Evolutionary conservation across 2,329 filamentous ascomycete species (phyloP).

Genomic region (Clathrospora elynae): DNA sequence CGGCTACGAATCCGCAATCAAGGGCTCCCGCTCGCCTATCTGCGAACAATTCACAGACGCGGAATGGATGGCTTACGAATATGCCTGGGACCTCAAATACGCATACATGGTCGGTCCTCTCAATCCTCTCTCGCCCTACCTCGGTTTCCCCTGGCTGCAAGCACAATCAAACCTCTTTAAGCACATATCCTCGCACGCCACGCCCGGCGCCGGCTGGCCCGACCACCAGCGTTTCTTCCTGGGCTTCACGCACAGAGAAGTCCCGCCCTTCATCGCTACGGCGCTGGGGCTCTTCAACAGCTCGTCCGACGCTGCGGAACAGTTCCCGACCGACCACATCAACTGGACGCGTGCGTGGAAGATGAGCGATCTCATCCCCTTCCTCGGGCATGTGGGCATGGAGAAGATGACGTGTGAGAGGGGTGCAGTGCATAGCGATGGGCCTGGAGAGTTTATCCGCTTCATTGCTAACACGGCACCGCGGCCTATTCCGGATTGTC

Average conservation of each 20-base stretch:
- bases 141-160: slow-evolving; percentile 70
- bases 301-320: slow-evolving; percentile 67
- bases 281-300: slow-evolving; percentile 73
- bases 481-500: slow-evolving; percentile 55
- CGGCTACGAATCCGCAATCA: slow-evolving; percentile 67
- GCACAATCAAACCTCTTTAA: slow-evolving; percentile 55
- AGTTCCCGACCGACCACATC: slow-evolving; percentile 59
- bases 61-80: slow-evolving; percentile 69
- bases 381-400: slow-evolving; percentile 68
- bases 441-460: slow-evolving; percentile 56
- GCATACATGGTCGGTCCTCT: slow-evolving; percentile 70
- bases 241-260: slow-evolving; percentile 70
- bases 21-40: slow-evolving; percentile 62
- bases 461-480: slow-evolving; percentile 58
- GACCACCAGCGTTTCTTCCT: slow-evolving; percentile 64
- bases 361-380: slow-evolving; percentile 66
- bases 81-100: slow-evolving; percentile 65
- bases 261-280: slow-evolving; percentile 68
- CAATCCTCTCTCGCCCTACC: slow-evolving; percentile 58
- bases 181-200: slow-evolving; percentile 42
- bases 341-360: slow-evolving; percentile 69
- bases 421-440: slow-evolving; percentile 54
- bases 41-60: slow-evolving; percentile 63
- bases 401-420: slow-evolving; percentile 65
- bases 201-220: slow-evolving; percentile 48